Evolutionary conservation across 176 grass and related monocot genomes (phyloP).

Genomic region (Avena insularis): DNA sequence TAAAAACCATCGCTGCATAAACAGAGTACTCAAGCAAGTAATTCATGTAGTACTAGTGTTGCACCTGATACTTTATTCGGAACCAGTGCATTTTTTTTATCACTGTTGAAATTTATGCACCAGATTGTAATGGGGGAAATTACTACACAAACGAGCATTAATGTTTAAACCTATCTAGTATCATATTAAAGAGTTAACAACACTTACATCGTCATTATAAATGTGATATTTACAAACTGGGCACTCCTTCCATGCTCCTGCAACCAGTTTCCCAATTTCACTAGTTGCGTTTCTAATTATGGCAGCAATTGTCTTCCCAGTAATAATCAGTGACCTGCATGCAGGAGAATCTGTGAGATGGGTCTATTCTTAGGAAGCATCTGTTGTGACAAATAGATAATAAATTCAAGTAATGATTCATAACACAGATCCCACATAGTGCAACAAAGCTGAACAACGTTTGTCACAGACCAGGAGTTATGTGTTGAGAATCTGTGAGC

Average conservation of each 20-base stretch:
- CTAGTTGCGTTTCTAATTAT: slow-evolving; percentile 37
- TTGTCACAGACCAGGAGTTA: too few species aligned
- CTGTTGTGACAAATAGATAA: neutral
- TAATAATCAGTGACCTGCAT: slow-evolving; percentile 75
- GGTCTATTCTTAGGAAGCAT: neutral
- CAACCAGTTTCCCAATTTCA: slow-evolving; percentile 42
- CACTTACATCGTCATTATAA: slow-evolving; percentile 74
- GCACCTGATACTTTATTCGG: neutral
- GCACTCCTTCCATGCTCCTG: slow-evolving; percentile 54
- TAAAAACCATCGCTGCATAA: neutral
- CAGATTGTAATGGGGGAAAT: neutral
- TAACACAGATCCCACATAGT: neutral
- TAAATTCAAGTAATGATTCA: neutral
- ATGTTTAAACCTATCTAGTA: neutral
- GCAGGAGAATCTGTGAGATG: slow-evolving; percentile 15
- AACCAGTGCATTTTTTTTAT: neutral
- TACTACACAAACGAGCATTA: neutral
- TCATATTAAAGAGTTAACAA: neutral
- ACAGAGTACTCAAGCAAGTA: neutral
- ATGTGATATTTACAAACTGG: slow-evolving; percentile 60
- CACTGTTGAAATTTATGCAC: neutral
- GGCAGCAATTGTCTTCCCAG: slow-evolving; percentile 43
- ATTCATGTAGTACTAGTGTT: neutral
- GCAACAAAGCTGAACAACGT: neutral
- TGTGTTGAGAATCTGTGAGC: neutral